Base-by-base conservation (phyloP, 2,329 filamentous ascomycete genomes). In the Aspergillus neotritici region DNA sequence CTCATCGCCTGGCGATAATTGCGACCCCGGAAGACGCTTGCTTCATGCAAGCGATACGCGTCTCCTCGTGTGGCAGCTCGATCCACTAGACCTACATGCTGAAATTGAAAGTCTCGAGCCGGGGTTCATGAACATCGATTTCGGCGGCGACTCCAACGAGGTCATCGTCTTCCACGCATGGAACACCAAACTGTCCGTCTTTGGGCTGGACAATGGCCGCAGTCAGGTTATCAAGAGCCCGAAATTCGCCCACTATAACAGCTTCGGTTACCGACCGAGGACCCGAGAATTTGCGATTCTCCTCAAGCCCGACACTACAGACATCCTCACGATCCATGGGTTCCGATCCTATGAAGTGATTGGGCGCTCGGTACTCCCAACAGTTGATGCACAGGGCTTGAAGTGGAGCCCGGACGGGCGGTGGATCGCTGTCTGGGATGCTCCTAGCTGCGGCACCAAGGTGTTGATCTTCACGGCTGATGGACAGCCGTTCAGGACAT, bases 391-490 rank as follows among this genome's bases (percentile, higher is more conserved):
- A 1, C 75, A 77, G 47, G 75, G 74, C 0, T 41, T 83, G 30
- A 75, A 73, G 55, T 83, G 79, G 78, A 80, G 76, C 49, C 70
- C 72, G 0, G 76, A 81, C 59, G 78, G 79, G 4, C 67, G 69
- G 46, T 83, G 79, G 79, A 63, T 82, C 45, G 75, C 72, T 1
- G 57, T 81, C 4, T 75, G 78, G 68, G 79, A 82, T 52, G 63
- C 73, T 28, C 67, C 76, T 3, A 75, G 72, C 43, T 62, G 65
- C 5, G 73, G 74, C 6, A 74, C 73, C 29, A 73, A 69, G 42
- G 56, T 80, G 9, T 61, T 73, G 41, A 69, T 82, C 32, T 79
- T 76, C 52, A 82, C 79, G 1, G 75, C 78, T 2, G 77, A 81
- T 52, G 79, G 78, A 1, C 71, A 81, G 49, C 64, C 75, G 4